Base-by-base conservation (phyloP, 192 early-diverging fungal species). In the Fimicolochytrium jonesii region DNA sequence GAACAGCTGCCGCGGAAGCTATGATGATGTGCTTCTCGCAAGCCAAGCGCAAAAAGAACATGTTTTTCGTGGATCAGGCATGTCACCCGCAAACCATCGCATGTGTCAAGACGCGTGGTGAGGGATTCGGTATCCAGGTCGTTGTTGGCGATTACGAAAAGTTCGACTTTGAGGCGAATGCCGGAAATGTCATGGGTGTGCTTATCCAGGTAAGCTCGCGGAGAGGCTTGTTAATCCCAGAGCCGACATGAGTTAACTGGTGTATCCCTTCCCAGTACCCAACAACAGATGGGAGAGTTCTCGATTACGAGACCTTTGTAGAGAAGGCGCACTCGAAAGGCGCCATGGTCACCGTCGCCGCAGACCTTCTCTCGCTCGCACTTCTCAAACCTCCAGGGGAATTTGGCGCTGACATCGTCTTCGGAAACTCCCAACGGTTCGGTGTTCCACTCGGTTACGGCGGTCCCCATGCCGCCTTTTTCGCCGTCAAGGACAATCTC, bases 401-500 rank as follows among this genome's bases (percentile, higher is more conserved):
- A 74, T 97, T 89, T 69, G 97, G 97, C 52, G 95, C 88, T 33
- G 97, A 99, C 73, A 97, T 99, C 74, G 97, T 90, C 30, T 83
- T 99, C 33, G 97, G 97, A 60, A 97, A 95, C 82, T 89, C 85
- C 15, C 97, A 99, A 74, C 87, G 97, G 33, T 99, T 99, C 65
- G 97, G 97, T 71, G 95, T 99, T 39, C 97, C 97, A 4, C 84
- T 99, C 33, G 97, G 97, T 39, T 97, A 93, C 71, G 97, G 97
- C 68, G 97, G 97, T 42, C 97, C 97, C 22, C 97, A 99, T 70
- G 97, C 97, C 4, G 97, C 97, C 22, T 99, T 99, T 82, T 97
- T 99, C 74, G 92, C 97, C 45, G 90, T 90, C 41, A 88, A 86
- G 69, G 86, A 94, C 9, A 87, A 83, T 34, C 89, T 92, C 73